These are phyloP conservation scores for Sporisorium exsertum DNA, from an alignment of 1,284 basidiomycete species.

Conservation along the genomic window DNA sequence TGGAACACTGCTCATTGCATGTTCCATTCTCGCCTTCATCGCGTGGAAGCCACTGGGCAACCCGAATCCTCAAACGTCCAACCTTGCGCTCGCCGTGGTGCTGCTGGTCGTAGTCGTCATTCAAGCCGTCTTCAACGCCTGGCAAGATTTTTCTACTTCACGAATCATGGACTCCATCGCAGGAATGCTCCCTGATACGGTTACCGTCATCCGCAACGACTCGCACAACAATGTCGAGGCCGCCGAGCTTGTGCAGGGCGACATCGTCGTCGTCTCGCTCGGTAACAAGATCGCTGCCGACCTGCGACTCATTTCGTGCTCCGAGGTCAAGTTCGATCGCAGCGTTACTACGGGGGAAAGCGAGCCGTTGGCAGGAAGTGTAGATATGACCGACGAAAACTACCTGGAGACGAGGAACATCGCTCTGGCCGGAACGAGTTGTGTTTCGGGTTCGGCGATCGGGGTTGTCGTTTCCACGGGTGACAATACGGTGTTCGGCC, in stretches of 20 bases:
- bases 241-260: constrained; percentile 77
- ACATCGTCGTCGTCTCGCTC: constrained; percentile 73
- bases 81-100: constrained; percentile 71
- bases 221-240: constrained; percentile 75
- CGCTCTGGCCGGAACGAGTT: constrained; percentile 78
- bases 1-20: constrained; percentile 74
- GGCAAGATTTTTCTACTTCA: constrained; percentile 64
- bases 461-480: constrained; percentile 75
- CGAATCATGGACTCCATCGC: constrained; percentile 72
- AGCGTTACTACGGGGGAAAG: constrained; percentile 76
- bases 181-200: constrained; percentile 73
- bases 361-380: constrained; percentile 73
- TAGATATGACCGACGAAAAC: constrained; percentile 74
- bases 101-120: constrained; percentile 71
- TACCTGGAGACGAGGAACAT: constrained; percentile 73
- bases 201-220: constrained; percentile 76
- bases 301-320: constrained; percentile 69
- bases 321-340: constrained; percentile 75
- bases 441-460: constrained; percentile 74
- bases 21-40: constrained; percentile 73
- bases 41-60: constrained; percentile 74
- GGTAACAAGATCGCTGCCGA: constrained; percentile 72
- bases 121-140: constrained; percentile 72
- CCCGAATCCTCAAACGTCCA: constrained; percentile 72
- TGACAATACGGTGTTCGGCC: constrained; percentile 74